These are phyloP conservation scores for Didymella lethalis DNA, from an alignment of 2,329 filamentous ascomycete genomes.

Conservation along the genomic window DNA sequence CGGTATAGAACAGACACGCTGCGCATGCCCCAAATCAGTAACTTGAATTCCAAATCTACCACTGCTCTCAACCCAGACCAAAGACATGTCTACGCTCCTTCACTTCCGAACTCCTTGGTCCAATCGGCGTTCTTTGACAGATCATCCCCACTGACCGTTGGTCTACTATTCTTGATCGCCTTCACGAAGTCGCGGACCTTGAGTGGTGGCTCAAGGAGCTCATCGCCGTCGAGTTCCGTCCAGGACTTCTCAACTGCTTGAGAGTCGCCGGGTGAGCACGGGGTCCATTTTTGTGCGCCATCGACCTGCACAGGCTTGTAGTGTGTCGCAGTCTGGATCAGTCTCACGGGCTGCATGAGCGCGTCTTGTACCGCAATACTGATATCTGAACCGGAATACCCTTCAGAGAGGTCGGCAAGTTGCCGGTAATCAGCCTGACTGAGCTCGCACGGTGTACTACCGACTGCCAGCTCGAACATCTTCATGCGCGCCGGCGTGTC, in stretches of 20 bases:
- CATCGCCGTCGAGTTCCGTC: conserved; percentile 83
- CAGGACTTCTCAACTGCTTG: conserved; percentile 93
- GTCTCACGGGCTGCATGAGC: conserved; percentile 94
- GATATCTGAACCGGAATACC: conserved; percentile 96
- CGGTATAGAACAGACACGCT: conserved; percentile 19
- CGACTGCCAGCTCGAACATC: conserved; percentile 97
- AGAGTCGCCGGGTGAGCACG: conserved; percentile 89
- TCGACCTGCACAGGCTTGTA: conserved; percentile 89
- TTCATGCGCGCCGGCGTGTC: conserved; percentile 85
- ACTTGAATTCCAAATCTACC: not conserved
- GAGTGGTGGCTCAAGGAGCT: conserved; percentile 85
- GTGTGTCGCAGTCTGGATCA: conserved; percentile 96
- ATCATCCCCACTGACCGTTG: conserved; percentile 89
- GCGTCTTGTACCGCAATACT: conserved; percentile 94
- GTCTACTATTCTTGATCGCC: conserved; percentile 85
- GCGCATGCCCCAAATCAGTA: not conserved
- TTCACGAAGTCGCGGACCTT: conserved; percentile 92
- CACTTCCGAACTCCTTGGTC: conserved; percentile 95
- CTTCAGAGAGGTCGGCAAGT: conserved; percentile 83
- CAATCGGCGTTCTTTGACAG: conserved; percentile 85
- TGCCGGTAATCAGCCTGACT: conserved; percentile 78
- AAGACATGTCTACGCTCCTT: conserved; percentile 66
- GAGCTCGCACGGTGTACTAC: conserved; percentile 87
- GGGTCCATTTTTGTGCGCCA: conserved; percentile 73
- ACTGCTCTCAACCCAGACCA: not conserved